phyloP scores from a whole-genome alignment of 2,329 filamentous ascomycete genomes.

The Fusarium fracticaudum region DNA sequence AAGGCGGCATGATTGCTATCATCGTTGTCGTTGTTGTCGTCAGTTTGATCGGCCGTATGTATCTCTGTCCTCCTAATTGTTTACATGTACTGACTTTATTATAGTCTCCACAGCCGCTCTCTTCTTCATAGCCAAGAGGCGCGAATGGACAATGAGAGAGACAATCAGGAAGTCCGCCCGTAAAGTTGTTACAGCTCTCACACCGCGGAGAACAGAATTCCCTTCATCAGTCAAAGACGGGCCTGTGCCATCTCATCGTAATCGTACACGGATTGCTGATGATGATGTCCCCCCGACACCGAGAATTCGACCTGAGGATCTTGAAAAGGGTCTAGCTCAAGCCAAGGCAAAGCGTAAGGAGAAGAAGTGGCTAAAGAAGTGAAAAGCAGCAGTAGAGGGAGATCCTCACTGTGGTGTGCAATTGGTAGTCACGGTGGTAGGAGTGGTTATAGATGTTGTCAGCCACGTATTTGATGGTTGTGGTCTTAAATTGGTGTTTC shows the following conservation, averaged over 20 bases:
- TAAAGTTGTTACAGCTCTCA: conserved; percentile 69
- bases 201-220: conserved; percentile 69
- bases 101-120: conserved; percentile 72
- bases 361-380: conserved; percentile 39
- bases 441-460: background rate
- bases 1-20: conserved; percentile 77
- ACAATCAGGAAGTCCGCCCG: conserved; percentile 74
- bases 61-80: background rate
- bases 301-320: conserved; percentile 61
- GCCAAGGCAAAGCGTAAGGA: conserved; percentile 50
- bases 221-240: conserved; percentile 64
- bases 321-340: conserved; percentile 65
- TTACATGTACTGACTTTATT: conserved; percentile 19
- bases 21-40: conserved; percentile 75
- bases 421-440: background rate
- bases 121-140: conserved; percentile 85
- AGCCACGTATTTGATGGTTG: background rate
- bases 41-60: conserved; percentile 74
- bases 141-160: conserved; percentile 82
- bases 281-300: conserved; percentile 70
- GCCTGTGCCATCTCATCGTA: conserved; percentile 42
- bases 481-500: conserved; percentile 24
- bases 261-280: conserved; percentile 56
- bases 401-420: background rate
- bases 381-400: background rate